Percentiles rank a stretch among this genome's conserved stretches.
These are phyloP conservation scores for Nannizzia gypsea DNA, from an alignment of 2,329 filamentous ascomycete genomes.

Conservation along the genomic window DNA sequence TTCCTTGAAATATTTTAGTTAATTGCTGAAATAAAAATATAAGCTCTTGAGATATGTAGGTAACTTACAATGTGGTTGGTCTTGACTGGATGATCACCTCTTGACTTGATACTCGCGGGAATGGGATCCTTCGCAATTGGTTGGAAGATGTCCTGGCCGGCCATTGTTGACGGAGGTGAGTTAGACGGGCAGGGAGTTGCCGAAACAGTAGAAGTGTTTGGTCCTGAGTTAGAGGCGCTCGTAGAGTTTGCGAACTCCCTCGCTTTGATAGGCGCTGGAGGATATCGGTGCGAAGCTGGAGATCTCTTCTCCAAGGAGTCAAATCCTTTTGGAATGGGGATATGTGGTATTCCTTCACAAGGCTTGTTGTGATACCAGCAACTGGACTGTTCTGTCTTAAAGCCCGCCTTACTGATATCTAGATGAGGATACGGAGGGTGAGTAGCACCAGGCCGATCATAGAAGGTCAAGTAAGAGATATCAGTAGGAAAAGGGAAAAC, in stretches of 20 bases:
- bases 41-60: neutral
- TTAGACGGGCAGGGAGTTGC: neutral
- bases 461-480: constrained; percentile 7
- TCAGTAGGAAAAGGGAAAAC: constrained; percentile 20
- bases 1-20: constrained; percentile 18
- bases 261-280: neutral
- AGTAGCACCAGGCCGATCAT: neutral
- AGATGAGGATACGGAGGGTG: constrained; percentile 8
- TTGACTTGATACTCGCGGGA: constrained; percentile 28
- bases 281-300: neutral
- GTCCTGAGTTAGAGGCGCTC: neutral
- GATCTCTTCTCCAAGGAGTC: neutral
- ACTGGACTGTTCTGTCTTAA: neutral
- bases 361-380: constrained; percentile 5
- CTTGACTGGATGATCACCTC: constrained; percentile 33
- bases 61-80: constrained; percentile 30
- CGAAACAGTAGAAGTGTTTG: neutral
- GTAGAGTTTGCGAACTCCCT: neutral
- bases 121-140: constrained; percentile 30
- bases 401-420: neutral
- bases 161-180: neutral
- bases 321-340: neutral
- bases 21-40: neutral
- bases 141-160: constrained; percentile 32
- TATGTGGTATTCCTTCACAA: constrained; percentile 8